Evolutionary conservation across 1,284 basidiomycete genomes (phyloP).

Genomic region (Gomphus bonarii): DNA sequence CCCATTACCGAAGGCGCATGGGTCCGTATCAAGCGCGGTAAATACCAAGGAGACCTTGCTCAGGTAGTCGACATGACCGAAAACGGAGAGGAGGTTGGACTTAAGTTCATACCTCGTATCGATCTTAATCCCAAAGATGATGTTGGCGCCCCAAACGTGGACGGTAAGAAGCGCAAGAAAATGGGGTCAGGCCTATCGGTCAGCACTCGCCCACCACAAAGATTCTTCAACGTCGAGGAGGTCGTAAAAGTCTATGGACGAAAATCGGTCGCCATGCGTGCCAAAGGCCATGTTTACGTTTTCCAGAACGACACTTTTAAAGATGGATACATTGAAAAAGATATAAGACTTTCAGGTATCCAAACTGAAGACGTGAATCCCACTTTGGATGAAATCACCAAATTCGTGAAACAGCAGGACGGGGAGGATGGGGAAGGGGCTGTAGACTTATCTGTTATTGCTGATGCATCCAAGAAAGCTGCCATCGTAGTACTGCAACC

Average conservation of each 20-base stretch:
- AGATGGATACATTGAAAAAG: conserved; percentile 95
- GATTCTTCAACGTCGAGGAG: conserved; percentile 92
- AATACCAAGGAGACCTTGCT: conserved; percentile 91
- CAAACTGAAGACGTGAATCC: conserved; percentile 89
- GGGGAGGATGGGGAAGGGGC: conserved; percentile 49
- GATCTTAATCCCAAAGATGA: conserved; percentile 89
- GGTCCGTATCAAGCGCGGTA: conserved; percentile 92
- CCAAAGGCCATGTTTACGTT: conserved; percentile 53
- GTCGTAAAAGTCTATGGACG: conserved; percentile 81
- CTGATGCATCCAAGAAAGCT: conserved; percentile 80
- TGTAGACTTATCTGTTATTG: conserved; percentile 77
- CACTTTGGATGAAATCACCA: conserved; percentile 91
- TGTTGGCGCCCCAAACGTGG: conserved; percentile 32
- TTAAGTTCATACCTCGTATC: conserved; percentile 95
- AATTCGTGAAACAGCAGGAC: conserved; percentile 69
- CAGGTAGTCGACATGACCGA: conserved; percentile 91
- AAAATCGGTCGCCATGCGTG: conserved; percentile 59
- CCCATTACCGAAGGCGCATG: conserved; percentile 83
- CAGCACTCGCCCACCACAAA: conserved; percentile 69
- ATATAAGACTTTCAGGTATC: conserved; percentile 77
- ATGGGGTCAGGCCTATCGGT: conserved; percentile 32
- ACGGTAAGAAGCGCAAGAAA: conserved; percentile 68
- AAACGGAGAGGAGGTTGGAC: conserved; percentile 88
- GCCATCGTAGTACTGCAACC: conserved; percentile 89
- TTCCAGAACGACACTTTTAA: conserved; percentile 93